Percentiles rank a stretch among this genome's conserved stretches.
These are phyloP conservation scores for Paraphaeosphaeria minitans DNA, from an alignment of 2,329 filamentous ascomycete species.

Conservation along the genomic window DNA sequence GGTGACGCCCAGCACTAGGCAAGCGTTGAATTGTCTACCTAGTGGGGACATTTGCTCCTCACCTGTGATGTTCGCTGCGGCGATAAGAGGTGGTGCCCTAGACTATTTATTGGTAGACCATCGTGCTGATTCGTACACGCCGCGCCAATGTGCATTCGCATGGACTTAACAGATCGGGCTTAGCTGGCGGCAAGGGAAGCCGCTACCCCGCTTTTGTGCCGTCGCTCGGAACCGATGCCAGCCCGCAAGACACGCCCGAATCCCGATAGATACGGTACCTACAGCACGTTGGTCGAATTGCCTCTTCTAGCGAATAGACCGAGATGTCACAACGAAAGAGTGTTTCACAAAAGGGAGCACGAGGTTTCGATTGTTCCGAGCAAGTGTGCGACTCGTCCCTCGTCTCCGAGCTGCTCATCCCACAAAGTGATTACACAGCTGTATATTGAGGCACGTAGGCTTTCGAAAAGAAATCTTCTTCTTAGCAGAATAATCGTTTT, in stretches of 20 bases:
- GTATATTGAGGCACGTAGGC: no score
- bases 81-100: constrained; percentile 27
- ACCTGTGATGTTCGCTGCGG: constrained; percentile 15
- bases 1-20: not conserved
- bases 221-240: not conserved
- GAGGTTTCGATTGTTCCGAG: no score
- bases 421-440: no score
- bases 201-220: not conserved
- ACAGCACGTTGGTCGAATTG: not conserved
- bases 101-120: no score
- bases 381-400: no score
- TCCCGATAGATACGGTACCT: no score
- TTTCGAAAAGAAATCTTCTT: no score
- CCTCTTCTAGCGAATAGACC: not conserved
- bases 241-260: not conserved
- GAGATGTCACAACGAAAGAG: no score
- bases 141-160: constrained; percentile 18
- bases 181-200: constrained; percentile 17
- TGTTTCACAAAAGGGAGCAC: no score
- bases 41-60: constrained; percentile 14
- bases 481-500: no score
- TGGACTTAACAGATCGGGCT: constrained; percentile 29
- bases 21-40: constrained; percentile 12
- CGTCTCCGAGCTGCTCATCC: no score
- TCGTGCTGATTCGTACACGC: constrained; percentile 13